Base-by-base conservation (phyloP, 768 basidiomycete genomes). In the Strobilomyces echinocephalus region DNA sequence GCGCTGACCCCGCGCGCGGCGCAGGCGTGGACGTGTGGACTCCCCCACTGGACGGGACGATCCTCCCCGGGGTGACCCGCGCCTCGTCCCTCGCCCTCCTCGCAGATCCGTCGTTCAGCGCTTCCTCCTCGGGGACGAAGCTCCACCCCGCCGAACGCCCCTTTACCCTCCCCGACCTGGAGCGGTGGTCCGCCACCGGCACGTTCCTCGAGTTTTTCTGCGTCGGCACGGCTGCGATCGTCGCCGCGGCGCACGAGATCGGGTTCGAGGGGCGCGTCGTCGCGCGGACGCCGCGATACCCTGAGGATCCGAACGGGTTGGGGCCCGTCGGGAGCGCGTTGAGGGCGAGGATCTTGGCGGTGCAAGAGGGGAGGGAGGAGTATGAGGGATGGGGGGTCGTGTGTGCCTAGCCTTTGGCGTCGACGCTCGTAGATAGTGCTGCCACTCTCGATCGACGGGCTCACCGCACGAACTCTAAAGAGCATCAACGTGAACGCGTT, bases 1-100 rank as follows among this genome's bases (percentile, higher is more conserved):
- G 21, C 3, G 43, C n/a, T 40, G 24, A 14, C 15, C 5, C 7
- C 15, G 26, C 28, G 8, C 10, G 21, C 10, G 30, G 9, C 24
- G 9, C 8, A 52, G 52, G 74, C n/a, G 68, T 82, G 54, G 92
- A 97, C 67, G 77, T 97, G 49, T 76, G 91, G 57, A 97, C 95
- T 1, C 90, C 95, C 2, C 88, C 91, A 14, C 73, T 97, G 55
- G 91, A 89, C 66, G 93, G 94, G 46, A 87, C 91, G 71, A 91
- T 97, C 63, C 81, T 98, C 2, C 93, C 94, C 2, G 92, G 95
- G 42, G 83, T 97, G 24, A 97, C 94, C 8, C 84, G 95, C 57
- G 87, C 88, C 62, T 93, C 91, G 26, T 84, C 90, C 40, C 79
- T 97, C 36, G 63, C 89, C 91, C 34, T 34, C 34, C 4, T 10